Evolutionary conservation across 1,139 yeast genomes (phyloP).

Genomic region (Meyerozyma athensensis): DNA sequence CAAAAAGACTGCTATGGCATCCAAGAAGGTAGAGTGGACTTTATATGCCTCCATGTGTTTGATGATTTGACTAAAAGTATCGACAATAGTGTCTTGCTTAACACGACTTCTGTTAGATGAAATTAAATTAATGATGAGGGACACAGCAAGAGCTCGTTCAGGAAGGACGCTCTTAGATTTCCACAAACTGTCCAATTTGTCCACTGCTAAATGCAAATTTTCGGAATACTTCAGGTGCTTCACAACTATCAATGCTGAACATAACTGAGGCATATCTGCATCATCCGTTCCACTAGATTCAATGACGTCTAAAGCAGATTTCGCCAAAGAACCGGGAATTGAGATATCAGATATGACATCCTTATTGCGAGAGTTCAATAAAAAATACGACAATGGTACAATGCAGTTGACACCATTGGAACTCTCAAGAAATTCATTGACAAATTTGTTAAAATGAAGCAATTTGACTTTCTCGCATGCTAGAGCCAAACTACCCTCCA

Average conservation of each 20-base stretch:
- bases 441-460: constrained; percentile 40
- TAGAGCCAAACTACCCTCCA: constrained; percentile 40
- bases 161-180: not conserved
- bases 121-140: not conserved
- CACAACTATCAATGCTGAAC: not conserved
- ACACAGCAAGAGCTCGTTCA: not conserved
- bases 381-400: constrained; percentile 34
- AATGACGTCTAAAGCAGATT: not conserved
- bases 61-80: not conserved
- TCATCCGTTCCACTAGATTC: not conserved
- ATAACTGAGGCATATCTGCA: not conserved
- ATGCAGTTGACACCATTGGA: constrained; percentile 3
- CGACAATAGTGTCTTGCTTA: not conserved
- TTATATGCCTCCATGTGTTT: not conserved
- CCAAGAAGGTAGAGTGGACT: not conserved
- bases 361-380: constrained; percentile 11
- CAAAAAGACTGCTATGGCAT: not conserved
- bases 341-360: constrained; percentile 5
- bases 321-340: not conserved
- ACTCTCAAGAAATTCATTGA: constrained; percentile 47
- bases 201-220: not conserved
- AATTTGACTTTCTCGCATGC: constrained; percentile 41
- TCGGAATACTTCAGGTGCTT: not conserved
- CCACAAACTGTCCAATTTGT: not conserved
- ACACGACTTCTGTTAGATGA: not conserved